Conservation (phyloP, 495 filamentous ascomycete species). For the Thozetella sp. region DNA sequence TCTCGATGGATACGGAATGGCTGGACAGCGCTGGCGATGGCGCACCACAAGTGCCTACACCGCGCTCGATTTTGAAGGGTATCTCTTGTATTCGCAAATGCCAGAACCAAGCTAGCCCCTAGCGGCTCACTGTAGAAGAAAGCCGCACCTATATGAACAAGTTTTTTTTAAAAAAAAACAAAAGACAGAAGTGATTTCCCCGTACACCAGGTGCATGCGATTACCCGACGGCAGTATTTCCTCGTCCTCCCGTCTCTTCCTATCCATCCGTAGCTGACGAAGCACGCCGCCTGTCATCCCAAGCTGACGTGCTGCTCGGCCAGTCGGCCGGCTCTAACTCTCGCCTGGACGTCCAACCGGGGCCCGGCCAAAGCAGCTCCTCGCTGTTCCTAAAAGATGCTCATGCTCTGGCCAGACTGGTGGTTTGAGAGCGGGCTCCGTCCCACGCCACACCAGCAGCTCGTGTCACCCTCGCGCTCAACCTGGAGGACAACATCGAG, state of each 20-base stretch:
- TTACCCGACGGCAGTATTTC: neutral
- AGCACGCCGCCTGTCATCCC: too few relatives aligned
- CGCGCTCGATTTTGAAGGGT: neutral
- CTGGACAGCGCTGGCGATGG: too few relatives aligned
- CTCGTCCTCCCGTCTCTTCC: neutral
- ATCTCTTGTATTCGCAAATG: neutral
- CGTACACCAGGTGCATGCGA: neutral
- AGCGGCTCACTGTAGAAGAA: neutral
- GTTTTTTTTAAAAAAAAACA: too few relatives aligned
- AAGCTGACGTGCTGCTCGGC: too few relatives aligned
- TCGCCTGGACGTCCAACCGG: neutral
- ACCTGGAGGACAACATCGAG: conserved; percentile 76
- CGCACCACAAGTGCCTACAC: neutral
- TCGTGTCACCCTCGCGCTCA: conserved; percentile 73
- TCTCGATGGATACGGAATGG: too few relatives aligned
- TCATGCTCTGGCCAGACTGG: conserved; percentile 16
- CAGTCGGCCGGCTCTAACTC: neutral
- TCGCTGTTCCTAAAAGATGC: conserved; percentile 17
- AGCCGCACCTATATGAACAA: neutral
- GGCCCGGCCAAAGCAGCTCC: neutral
- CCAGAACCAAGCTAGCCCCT: neutral
- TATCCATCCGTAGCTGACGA: neutral
- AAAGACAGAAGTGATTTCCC: neutral
- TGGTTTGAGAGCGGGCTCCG: conserved; percentile 28
- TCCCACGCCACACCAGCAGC: conserved; percentile 76